Evolutionary conservation across 305 asterid species (phyloP), one percentile per base, ranked within the genome.

Genomic region (Solanum hybrid): DNA sequence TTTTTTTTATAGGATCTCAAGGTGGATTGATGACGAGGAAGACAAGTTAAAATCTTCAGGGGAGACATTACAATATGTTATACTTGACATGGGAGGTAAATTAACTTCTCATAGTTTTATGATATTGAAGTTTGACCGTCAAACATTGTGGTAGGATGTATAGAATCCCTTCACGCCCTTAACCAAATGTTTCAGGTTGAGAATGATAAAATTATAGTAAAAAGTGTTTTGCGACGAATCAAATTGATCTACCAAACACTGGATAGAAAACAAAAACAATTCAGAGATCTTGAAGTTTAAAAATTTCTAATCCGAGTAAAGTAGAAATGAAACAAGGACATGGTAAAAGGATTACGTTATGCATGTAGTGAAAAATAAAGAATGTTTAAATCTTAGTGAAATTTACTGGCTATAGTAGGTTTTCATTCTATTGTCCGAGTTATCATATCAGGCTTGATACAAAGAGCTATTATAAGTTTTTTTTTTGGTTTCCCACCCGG

Each of bases 21-120:
- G 99, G 90, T 97, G 99, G 99, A 91, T 97, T 12, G 97, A 96
- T 11, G 98, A 97, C 0, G 99, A 97, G 92, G 98, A 97, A 90
- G 98, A 96, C 37, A 93, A 93, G 84, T 72, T 97, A 72, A 95
- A 94, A 88, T 85, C 93, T 16, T 86, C 90, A 0, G 96, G 94
- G 46, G 96, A 97, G 72, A 91, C 89, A 17, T 88, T 97, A 66
- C 96, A 95, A 26, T 96, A 94, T 77, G 79, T 97, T 24, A 93
- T 97, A 42, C 95, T 97, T 20, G 97, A 96, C 92, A 91, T 97
- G 97, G 93, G 96, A 76, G 95, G 99, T 97, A 60, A 92, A 96
- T 69, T 64, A 51, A 51, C 66, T 51, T 51, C 66, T 51, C n/a
- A 16, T 51, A 51, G 3, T 51, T 51, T 51, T 51, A 51, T 2